phyloP scores from a whole-genome alignment of 2,329 filamentous ascomycete species.

The Alternaria triticimaculans region DNA sequence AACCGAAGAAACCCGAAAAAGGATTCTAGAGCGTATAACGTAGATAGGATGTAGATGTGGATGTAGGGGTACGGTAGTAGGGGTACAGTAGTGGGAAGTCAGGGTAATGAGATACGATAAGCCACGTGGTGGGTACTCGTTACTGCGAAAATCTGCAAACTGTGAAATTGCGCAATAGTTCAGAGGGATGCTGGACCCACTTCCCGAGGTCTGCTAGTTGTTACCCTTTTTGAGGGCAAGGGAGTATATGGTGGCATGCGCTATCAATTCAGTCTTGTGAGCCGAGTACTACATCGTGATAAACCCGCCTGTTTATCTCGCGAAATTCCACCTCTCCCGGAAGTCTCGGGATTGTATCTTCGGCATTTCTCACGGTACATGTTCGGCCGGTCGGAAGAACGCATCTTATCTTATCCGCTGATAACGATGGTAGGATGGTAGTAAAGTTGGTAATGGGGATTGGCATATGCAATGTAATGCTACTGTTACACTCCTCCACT shows the following conservation, averaged over 20 bases:
- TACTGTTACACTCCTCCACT: not conserved
- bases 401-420: not conserved
- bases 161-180: not conserved
- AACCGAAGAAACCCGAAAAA: not conserved
- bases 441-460: not conserved
- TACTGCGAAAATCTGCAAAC: not conserved
- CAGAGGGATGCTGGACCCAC: not conserved
- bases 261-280: not conserved
- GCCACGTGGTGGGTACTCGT: not conserved
- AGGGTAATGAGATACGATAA: not conserved
- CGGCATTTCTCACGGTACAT: not conserved
- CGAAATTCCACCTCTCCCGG: not conserved
- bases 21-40: not conserved
- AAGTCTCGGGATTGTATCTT: not conserved
- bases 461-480: conserved; percentile 1
- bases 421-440: not conserved
- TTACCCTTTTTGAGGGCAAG: not conserved
- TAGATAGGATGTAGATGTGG: not conserved
- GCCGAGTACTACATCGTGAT: not conserved
- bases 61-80: not conserved
- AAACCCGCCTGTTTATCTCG: not conserved
- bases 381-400: not conserved
- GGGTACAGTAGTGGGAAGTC: too few species aligned
- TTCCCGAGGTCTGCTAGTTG: not conserved
- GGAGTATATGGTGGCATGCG: not conserved